Evolutionary conservation across 2,329 filamentous ascomycete species (phyloP).

Genomic region (Alternaria tenuissima): DNA sequence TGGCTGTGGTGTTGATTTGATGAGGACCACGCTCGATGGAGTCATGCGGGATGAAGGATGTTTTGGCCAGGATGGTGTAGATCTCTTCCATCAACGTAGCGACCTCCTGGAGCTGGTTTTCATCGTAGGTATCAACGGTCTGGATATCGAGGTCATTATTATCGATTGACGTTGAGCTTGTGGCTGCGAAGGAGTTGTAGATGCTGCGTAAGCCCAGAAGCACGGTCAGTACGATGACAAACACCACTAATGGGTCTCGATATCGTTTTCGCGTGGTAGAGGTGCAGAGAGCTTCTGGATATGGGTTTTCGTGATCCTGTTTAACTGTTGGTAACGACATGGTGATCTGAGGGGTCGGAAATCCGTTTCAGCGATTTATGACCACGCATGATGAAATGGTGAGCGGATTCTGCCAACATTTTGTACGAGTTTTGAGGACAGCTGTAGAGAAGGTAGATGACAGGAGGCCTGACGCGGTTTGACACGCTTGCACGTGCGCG

Average conservation of each 20-base stretch:
- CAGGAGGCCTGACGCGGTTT: slow-evolving; percentile 7
- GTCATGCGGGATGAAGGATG: slow-evolving; percentile 21
- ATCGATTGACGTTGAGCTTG: neutral
- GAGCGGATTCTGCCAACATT: neutral
- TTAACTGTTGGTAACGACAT: neutral
- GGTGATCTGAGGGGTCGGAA: neutral
- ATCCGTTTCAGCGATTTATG: neutral
- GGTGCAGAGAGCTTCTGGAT: neutral
- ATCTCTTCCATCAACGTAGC: slow-evolving; percentile 23
- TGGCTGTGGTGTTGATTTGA: slow-evolving; percentile 19
- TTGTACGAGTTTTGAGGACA: neutral
- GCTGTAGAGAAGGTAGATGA: neutral
- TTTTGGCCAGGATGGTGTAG: slow-evolving; percentile 18
- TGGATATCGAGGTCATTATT: neutral
- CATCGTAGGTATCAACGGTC: slow-evolving; percentile 9
- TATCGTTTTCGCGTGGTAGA: slow-evolving; percentile 12
- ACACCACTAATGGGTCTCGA: slow-evolving; percentile 17
- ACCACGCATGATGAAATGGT: neutral
- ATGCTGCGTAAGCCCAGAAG: slow-evolving; percentile 10
- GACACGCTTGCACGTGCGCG: slow-evolving; percentile 25
- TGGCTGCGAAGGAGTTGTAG: slow-evolving; percentile 5
- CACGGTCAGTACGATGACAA: slow-evolving; percentile 12
- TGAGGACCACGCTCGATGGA: slow-evolving; percentile 23
- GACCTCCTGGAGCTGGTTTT: slow-evolving; percentile 15
- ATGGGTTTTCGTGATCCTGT: neutral